phyloP scores from a whole-genome alignment of 2,329 filamentous ascomycete species.

The Nigrospora osmanthi region DNA sequence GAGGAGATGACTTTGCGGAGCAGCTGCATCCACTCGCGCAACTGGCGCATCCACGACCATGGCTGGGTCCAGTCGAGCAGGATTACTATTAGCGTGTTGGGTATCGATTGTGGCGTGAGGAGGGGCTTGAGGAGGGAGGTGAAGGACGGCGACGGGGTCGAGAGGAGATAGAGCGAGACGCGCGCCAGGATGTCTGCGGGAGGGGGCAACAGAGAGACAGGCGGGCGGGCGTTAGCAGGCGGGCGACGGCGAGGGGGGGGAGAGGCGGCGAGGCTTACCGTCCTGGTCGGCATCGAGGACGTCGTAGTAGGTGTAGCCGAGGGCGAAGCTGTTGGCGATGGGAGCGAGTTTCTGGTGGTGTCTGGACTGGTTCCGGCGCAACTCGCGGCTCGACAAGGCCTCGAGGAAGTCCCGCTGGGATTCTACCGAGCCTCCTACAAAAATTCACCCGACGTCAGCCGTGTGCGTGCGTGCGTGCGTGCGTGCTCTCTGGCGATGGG shows the following conservation, averaged over 20 bases:
- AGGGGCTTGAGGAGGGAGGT: conserved; percentile 76
- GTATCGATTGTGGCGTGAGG: conserved; percentile 74
- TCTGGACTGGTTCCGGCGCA: conserved; percentile 44
- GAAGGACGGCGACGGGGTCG: conserved; percentile 77
- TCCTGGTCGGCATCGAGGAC: conserved; percentile 91
- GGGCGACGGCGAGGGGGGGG: too few species aligned
- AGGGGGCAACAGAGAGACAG: conserved; percentile 8
- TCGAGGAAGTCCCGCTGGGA: conserved; percentile 81
- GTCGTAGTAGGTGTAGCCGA: conserved; percentile 94
- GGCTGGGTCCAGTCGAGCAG: conserved; percentile 94
- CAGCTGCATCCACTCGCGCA: conserved; percentile 83
- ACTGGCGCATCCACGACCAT: conserved; percentile 83
- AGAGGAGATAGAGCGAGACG: conserved; percentile 80
- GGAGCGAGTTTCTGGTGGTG: conserved; percentile 58
- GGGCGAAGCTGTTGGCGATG: conserved; percentile 83
- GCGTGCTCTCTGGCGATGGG: background rate
- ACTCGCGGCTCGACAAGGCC: conserved; percentile 45
- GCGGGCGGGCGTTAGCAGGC: too few species aligned
- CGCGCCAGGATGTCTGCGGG: conserved; percentile 76
- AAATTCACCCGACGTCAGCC: conserved; percentile 4
- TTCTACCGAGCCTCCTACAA: conserved; percentile 68
- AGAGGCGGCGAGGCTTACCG: conserved; percentile 41
- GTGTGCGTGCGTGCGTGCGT: background rate
- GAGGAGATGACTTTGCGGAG: conserved; percentile 69
- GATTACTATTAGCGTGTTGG: conserved; percentile 81